phyloP scores from a whole-genome alignment of 2,329 filamentous ascomycete species.

The Trichoderma polysporum region DNA sequence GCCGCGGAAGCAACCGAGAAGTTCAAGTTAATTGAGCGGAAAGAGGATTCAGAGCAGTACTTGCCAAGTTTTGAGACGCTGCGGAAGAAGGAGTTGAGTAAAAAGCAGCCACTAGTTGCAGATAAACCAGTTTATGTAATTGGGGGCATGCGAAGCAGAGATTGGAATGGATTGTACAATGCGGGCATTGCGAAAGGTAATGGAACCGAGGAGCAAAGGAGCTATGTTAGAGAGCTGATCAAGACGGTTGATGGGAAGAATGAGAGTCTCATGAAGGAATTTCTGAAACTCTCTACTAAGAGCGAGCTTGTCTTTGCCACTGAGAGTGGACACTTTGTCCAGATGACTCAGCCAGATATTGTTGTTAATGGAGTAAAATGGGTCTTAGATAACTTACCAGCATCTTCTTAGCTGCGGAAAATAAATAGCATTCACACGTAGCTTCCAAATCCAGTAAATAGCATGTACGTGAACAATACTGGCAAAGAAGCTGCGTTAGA shows the following conservation, averaged over 20 bases:
- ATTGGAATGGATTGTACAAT: constrained; percentile 1
- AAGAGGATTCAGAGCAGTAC: background rate
- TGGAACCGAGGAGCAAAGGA: background rate
- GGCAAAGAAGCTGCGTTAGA: no score
- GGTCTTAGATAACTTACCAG: background rate
- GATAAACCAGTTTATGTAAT: background rate
- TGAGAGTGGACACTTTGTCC: constrained; percentile 8
- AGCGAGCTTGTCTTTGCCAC: background rate
- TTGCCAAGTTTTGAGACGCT: background rate
- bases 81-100: background rate
- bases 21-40: background rate
- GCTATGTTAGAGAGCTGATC: background rate
- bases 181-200: background rate
- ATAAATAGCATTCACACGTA: no score
- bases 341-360: constrained; percentile 1
- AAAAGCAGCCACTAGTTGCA: background rate
- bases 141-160: background rate
- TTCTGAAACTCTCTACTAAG: background rate
- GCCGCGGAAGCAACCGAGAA: background rate
- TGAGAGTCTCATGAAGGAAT: background rate
- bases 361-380: background rate
- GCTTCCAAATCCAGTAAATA: no score
- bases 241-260: background rate
- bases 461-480: no score
- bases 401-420: background rate